phyloP scores from a whole-genome alignment of 768 basidiomycete genomes.

The Boletus rufocinnamomeus region DNA sequence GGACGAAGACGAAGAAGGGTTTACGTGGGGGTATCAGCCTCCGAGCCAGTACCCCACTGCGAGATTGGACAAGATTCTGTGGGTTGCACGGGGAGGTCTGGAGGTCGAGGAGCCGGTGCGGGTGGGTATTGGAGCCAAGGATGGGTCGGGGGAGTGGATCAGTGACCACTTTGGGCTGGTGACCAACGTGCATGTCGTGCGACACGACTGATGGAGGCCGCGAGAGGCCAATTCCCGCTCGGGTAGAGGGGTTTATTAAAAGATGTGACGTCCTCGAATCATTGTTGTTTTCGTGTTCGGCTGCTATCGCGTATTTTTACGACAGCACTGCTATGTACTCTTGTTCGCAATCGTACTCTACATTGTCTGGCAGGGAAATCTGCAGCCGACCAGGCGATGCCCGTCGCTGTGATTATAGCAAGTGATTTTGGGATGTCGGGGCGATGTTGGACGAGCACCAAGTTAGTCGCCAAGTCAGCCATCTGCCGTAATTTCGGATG shows the following conservation, averaged over 20 bases:
- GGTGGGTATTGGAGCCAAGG: constrained; percentile 58
- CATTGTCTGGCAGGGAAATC: neutral
- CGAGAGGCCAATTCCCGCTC: neutral
- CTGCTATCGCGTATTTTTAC: constrained; percentile 13
- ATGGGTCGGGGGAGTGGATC: constrained; percentile 46
- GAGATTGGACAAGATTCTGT: constrained; percentile 69
- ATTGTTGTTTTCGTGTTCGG: constrained; percentile 2
- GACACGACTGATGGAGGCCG: constrained; percentile 17
- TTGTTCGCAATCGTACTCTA: neutral
- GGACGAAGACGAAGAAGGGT: constrained; percentile 46
- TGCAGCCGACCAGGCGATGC: neutral
- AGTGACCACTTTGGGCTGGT: constrained; percentile 72
- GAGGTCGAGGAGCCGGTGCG: constrained; percentile 53
- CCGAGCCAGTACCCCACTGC: constrained; percentile 45
- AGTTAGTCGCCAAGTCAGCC: neutral
- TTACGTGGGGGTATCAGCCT: constrained; percentile 76
- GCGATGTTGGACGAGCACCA: neutral
- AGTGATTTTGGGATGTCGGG: neutral
- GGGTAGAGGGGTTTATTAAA: constrained; percentile 5
- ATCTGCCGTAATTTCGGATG: constrained; percentile 6
- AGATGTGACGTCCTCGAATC: neutral
- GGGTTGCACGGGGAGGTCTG: constrained; percentile 49
- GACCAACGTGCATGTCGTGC: constrained; percentile 38
- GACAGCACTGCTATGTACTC: neutral
- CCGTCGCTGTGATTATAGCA: constrained; percentile 18